These are phyloP conservation scores for Rhodosorus marinus DNA, from an alignment of 23 red algal species.

Conservation along the genomic window DNA sequence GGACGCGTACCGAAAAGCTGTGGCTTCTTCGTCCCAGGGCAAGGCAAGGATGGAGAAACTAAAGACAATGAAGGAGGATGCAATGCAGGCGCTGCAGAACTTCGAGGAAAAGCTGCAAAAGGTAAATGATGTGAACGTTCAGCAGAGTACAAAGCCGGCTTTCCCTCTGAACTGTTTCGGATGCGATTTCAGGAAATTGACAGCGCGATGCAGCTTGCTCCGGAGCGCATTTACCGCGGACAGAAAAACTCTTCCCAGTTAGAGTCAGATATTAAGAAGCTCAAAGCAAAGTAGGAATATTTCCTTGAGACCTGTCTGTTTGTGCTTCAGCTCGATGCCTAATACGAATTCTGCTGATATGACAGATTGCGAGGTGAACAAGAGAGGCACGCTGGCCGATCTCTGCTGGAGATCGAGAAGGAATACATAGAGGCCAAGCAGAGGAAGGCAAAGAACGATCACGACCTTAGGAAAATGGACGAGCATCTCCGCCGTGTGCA, in stretches of 20 bases:
- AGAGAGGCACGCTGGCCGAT: constrained; percentile 17
- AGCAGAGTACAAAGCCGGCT: constrained; percentile 14
- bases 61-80: background rate
- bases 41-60: background rate
- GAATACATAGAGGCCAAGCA: constrained; percentile 32
- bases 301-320: too few relatives aligned
- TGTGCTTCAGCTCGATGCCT: too few relatives aligned
- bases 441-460: constrained; percentile 15
- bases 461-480: background rate
- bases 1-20: too few relatives aligned
- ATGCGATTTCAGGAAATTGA: constrained; percentile 8
- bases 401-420: constrained; percentile 25
- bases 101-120: constrained; percentile 10
- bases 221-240: too few relatives aligned
- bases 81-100: background rate
- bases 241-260: too few relatives aligned
- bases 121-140: constrained; percentile 9
- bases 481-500: constrained; percentile 10
- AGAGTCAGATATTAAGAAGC: too few relatives aligned
- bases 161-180: constrained; percentile 33
- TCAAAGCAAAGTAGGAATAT: too few relatives aligned
- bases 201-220: too few relatives aligned
- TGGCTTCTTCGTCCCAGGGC: background rate
- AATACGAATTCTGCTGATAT: too few relatives aligned
- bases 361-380: constrained; percentile 41